Base-by-base conservation (phyloP, 148 eudicot species). In the Vaccinium myrtillus region DNA sequence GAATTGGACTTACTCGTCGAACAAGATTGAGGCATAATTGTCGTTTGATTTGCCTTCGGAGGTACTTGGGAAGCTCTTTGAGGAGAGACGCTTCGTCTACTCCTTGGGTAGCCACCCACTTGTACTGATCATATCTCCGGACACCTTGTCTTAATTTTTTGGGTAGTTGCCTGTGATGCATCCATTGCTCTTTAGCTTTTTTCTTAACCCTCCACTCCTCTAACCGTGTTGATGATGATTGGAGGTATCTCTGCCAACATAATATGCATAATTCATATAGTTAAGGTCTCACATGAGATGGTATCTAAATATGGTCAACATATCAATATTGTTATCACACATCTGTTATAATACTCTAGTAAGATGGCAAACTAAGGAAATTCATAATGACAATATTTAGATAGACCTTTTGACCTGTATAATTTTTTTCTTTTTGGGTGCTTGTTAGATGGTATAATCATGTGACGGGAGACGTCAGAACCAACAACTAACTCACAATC, bases 151-250 rank as follows among this genome's bases (percentile, higher is more conserved):
- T 86, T 49, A 95, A 65, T 53, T 91, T 93, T 1, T 85, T 91
- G 18, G 98, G 97, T 49, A 95, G 89, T 84, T 93, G 97, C 81
- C 98, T 88, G 67, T 95, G 95, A 81, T 79, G 94, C 98, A 95
- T 95, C 98, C 98, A 93, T 70, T 93, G 91, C 81, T 95, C 98
- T 49, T 95, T 92, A 77, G 94, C 95, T 3, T 89, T 90, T 77
- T 94, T 86, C 81, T 82, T 88, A 79, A 92, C 88, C 87, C 98
- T 95, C 98, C 97, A 93, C 50, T 92, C 97, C 80, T 95, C 98
- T 73, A 93, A 86, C 53, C 97, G 85, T 2, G 87, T 87, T 2
- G 94, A 92, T 6, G 91, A 90, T 8, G 98, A 95, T 90, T 93
- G 94, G 46, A 95, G 90, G 74, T 95, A 95, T 14, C 91, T 91